phyloP scores from a whole-genome alignment of 148 eudicot genomes.

The Rhododendron molle region DNA sequence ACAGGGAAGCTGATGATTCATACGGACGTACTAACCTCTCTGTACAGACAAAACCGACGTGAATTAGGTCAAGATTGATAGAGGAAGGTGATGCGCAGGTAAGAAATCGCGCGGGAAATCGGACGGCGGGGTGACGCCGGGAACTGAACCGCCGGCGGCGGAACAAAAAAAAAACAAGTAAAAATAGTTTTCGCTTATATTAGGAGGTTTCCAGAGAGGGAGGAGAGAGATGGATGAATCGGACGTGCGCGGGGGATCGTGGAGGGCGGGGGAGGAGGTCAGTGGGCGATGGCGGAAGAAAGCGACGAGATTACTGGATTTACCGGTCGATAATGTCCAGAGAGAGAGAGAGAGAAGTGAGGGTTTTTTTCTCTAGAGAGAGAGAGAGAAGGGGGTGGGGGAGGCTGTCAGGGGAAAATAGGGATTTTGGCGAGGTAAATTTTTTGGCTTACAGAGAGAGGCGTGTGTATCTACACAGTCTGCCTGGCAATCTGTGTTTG shows the following conservation, averaged over 20 bases:
- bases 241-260: neutral
- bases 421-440: conserved; percentile 5
- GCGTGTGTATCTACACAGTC: neutral
- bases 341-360: conserved; percentile 9
- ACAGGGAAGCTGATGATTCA: conserved; percentile 9
- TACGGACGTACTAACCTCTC: conserved; percentile 13
- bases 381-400: neutral
- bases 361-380: conserved; percentile 6
- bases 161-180: neutral
- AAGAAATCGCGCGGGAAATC: conserved; percentile 16
- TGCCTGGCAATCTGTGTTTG: neutral
- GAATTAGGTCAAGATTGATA: conserved; percentile 9
- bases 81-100: conserved; percentile 7
- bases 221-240: neutral
- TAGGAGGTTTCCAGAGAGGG: neutral
- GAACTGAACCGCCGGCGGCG: conserved; percentile 17
- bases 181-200: neutral
- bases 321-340: conserved; percentile 25
- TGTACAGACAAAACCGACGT: neutral
- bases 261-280: conserved; percentile 14
- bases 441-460: conserved; percentile 1
- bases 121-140: conserved; percentile 14
- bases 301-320: conserved; percentile 43
- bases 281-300: conserved; percentile 12
- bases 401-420: conserved; percentile 13